Evolutionary conservation across 2,329 filamentous ascomycete genomes (phyloP), one percentile per base, ranked within the genome.

Genomic region (Curvularia hawaiiensis): DNA sequence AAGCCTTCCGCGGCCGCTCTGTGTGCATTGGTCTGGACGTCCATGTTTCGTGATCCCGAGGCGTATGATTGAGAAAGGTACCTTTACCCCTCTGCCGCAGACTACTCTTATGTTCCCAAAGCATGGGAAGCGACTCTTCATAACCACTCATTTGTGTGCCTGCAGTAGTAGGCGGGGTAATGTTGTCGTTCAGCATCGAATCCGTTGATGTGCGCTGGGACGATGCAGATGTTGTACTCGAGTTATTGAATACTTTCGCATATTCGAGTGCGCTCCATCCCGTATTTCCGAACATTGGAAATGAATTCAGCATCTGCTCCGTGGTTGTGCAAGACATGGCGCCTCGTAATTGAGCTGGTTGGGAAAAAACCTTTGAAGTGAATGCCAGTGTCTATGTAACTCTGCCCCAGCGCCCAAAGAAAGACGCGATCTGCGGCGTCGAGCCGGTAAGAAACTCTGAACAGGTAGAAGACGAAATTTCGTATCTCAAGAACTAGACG

Each of bases 31-130:
- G 55, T 35, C 60, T 63, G 24, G 63, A 52, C 8, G 65, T 55
- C 14, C 57, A 58, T 56, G 70, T 59, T 47, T 73, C 73, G 50
- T 68, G 70, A 40, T 59, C 54, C 35, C 71, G 65, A 30, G 73
- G 73, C 8, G 71, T 75, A 51, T 75, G 72, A 49, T 75, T 75
- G 39, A 74, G 62, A 48, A 74, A 75, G n/a, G 59, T 70, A 24
- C 67, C 70, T 54, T 66, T 69, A 12, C 64, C 60, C 55, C 67
- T 62, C 58, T 69, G 69, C 31, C 66, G 65, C 43, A 47, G 59
- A 18, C 61, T 64, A 46, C 60, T 61, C 40, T 71, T 66, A 41
- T 67, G 62, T 56, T 66, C 60, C 53, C 55, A 63, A 44, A 64
- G 57, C 38, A 65, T 55, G 11, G 61, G 64, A 12, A 61, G 53